A percentile compares a stretch with the other conserved stretches of the same genome.
phyloP scores from a whole-genome alignment of 2,329 filamentous ascomycete species.

The Claviceps humidiphila region DNA sequence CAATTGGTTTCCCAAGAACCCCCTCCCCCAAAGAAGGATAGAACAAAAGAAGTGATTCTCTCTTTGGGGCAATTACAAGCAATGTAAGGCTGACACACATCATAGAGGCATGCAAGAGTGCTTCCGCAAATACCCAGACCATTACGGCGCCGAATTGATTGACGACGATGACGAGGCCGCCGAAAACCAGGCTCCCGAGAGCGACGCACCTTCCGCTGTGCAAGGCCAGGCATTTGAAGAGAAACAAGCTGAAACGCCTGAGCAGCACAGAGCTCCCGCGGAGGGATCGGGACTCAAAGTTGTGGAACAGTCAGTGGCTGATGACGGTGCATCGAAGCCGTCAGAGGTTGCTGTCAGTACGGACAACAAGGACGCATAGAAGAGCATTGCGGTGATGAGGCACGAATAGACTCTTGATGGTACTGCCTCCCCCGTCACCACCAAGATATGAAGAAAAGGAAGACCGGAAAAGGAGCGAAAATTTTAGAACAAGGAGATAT shows the following conservation, averaged over 20 bases:
- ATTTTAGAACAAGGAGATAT: background rate
- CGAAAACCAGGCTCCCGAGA: constrained; percentile 15
- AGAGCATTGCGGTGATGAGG: constrained; percentile 10
- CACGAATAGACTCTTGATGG: background rate
- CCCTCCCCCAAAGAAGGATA: no score
- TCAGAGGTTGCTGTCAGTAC: constrained; percentile 19
- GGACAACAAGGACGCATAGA: constrained; percentile 12
- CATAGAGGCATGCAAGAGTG: constrained; percentile 89
- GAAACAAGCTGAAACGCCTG: background rate
- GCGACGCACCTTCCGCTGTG: background rate
- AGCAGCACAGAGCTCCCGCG: constrained; percentile 1
- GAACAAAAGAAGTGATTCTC: no score
- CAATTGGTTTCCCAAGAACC: no score
- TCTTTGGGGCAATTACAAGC: no score
- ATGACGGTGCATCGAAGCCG: constrained; percentile 7
- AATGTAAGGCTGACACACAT: constrained; percentile 13
- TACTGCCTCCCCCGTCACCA: background rate
- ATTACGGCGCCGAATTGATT: constrained; percentile 80
- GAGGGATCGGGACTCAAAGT: constrained; percentile 7
- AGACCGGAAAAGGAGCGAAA: background rate
- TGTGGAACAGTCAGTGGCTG: constrained; percentile 2
- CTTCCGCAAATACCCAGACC: constrained; percentile 82
- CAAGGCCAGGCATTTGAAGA: background rate
- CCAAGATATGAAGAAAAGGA: background rate
- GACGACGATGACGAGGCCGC: constrained; percentile 61